Evolutionary conservation across 306 rosid species (phyloP), one percentile per base, ranked within the genome.

Genomic region (Psophocarpus tetragonolobus): DNA sequence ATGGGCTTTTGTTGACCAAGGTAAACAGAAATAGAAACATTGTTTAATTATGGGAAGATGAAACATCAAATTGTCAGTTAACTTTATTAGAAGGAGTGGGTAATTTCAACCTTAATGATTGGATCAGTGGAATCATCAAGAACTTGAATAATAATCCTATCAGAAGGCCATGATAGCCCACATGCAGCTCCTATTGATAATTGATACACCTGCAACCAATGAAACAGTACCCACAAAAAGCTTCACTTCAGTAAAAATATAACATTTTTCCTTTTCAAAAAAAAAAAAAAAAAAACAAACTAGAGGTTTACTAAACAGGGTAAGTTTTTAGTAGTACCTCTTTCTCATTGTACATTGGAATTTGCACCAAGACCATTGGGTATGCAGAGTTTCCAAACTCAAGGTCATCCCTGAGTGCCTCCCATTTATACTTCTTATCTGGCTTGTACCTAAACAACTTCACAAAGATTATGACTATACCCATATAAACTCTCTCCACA

Each of bases 401-500:
- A 80, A 92, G 70, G 54, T 94, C 98, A 32, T 89, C 90, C 70
- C 62, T 82, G 5, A 92, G 76, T 5, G 97, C 72, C 74, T 89
- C 97, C 92, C 97, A 92, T 77, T 91, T 94, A 85, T 90, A 92
- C 51, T 72, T 77, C 71, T 88, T 94, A 65, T 89, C 85, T 6
- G 97, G 95, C 13, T 51, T 85, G 56, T 69, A 62, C 9, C 90
- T 73, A 71, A 83, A 85, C 72, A 90, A 58, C 87, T 88, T 94
- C 23, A 94, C 66, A 50, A 87, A 71, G 14, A 80, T 17, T 7
- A 94, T 89, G 39, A 89, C 89, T 23, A 94, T 27, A 1, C 92
- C 98, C 98, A 94, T 90, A 75, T 92, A 92, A 38, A 94, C 89
- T 70, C 89, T 87, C 76, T 94, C 98, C 23, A 88, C 44, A 73